These are phyloP conservation scores for Licmophora abbreviata DNA, from an alignment of 108 stramenopile genomes.

Conservation along the genomic window DNA sequence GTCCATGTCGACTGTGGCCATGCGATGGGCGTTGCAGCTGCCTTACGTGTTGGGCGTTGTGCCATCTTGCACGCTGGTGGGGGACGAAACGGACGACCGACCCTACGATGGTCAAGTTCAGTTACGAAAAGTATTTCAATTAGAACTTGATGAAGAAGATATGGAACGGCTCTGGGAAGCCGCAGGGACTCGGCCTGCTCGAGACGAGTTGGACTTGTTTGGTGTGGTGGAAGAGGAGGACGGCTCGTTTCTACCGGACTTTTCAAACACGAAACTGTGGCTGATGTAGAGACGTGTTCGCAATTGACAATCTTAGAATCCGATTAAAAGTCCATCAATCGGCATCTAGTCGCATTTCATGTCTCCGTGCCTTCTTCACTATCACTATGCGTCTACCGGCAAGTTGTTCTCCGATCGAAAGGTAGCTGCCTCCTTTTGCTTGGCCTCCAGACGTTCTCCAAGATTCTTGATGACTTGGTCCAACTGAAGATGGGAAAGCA, in stretches of 20 bases:
- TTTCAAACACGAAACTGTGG: neutral
- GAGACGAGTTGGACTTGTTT: neutral
- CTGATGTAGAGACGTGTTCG: too few relatives aligned
- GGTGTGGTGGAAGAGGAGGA: neutral
- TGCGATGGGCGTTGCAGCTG: conserved; percentile 58
- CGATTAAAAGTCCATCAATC: too few relatives aligned
- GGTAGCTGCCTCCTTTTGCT: conserved; percentile 70
- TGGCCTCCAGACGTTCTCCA: conserved; percentile 38
- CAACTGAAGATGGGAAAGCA: conserved; percentile 23
- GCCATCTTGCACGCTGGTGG: neutral
- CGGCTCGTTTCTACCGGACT: neutral
- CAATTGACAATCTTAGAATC: too few relatives aligned
- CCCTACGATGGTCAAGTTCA: conserved; percentile 16
- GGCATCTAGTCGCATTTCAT: neutral
- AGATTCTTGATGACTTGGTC: conserved; percentile 51
- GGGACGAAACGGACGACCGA: conserved; percentile 7
- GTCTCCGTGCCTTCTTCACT: neutral
- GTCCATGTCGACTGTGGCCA: conserved; percentile 39
- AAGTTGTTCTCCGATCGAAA: conserved; percentile 73
- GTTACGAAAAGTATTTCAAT: conserved; percentile 60
- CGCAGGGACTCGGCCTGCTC: too few relatives aligned
- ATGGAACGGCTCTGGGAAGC: conserved; percentile 30
- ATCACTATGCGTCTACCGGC: conserved; percentile 16
- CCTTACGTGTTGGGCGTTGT: conserved; percentile 20
- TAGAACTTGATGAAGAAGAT: conserved; percentile 65